phyloP scores from a whole-genome alignment of 2,329 filamentous ascomycete genomes.

The Falciphora oryzae region DNA sequence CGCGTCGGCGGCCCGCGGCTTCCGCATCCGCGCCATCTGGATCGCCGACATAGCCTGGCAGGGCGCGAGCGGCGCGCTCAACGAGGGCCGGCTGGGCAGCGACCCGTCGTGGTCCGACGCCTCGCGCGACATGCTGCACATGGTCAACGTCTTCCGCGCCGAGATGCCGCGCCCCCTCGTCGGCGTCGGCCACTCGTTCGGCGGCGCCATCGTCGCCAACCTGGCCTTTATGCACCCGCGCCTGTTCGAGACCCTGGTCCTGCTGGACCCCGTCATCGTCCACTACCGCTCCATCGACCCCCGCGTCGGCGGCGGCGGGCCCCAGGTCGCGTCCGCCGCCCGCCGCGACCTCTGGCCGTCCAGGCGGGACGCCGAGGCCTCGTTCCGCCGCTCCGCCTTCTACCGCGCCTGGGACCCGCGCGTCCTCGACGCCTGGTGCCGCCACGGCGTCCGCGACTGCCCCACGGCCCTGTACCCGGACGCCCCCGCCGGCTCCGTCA shows the following conservation, averaged over 20 bases:
- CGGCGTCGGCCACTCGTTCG: slow-evolving; percentile 86
- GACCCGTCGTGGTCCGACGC: slow-evolving; percentile 88
- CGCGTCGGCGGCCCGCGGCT: slow-evolving; percentile 48
- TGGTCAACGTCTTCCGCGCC: slow-evolving; percentile 76
- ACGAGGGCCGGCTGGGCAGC: slow-evolving; percentile 71
- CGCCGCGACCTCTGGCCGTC: slow-evolving; percentile 82
- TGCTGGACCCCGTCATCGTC: slow-evolving; percentile 85
- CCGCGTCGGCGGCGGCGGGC: slow-evolving; percentile 32
- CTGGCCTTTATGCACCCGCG: slow-evolving; percentile 74
- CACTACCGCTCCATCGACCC: slow-evolving; percentile 48
- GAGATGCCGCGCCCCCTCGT: slow-evolving; percentile 77
- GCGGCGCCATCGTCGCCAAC: slow-evolving; percentile 66
- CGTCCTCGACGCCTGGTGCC: slow-evolving; percentile 68
- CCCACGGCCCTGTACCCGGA: slow-evolving; percentile 58
- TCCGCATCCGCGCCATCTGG: slow-evolving; percentile 77
- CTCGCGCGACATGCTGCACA: slow-evolving; percentile 73
- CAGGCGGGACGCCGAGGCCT: slow-evolving; percentile 57
- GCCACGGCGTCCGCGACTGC: slow-evolving; percentile 68
- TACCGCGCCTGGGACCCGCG: slow-evolving; percentile 78
- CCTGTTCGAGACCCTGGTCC: slow-evolving; percentile 66
- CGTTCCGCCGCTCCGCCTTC: slow-evolving; percentile 66
- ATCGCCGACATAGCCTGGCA: slow-evolving; percentile 87
- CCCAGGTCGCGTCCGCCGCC: slow-evolving; percentile 55
- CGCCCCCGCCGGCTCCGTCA: slow-evolving; percentile 35
- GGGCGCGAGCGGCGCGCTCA: slow-evolving; percentile 71